Evolutionary conservation across 768 basidiomycete species (phyloP), one percentile per base, ranked within the genome.

Genomic region (Sarcodon sp.): DNA sequence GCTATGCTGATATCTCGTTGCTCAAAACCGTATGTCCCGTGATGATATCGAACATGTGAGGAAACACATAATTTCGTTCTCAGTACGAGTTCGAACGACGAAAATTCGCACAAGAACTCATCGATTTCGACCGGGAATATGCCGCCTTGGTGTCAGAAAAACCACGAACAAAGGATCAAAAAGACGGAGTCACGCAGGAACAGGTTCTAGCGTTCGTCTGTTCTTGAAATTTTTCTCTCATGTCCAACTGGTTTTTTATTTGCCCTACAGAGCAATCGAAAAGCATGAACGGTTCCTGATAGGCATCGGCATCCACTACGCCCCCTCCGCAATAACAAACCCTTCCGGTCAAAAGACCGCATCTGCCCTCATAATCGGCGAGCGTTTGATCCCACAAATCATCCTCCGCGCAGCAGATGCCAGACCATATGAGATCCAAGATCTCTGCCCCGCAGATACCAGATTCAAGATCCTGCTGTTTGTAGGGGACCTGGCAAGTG

Each of bases 41-140:
- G 5, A 10, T 39, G 41, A 4, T 39, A 36, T 43, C 37, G 7
- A 34, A 13, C 7, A 9, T 15, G 16, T 9, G 10, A 33, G 13
- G 13, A 15, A 15, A 4, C 13, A 15, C 16, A 15, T 41, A 5
- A 15, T n/a, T 16, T 4, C 15, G 15, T 37, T 7, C 18, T 1
- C 35, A 75, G 73, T 76, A 75, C 55, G 75, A 76, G 48, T 65
- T 63, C 16, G 77, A 79, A 57, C 69, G 78, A 7, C 66, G 70
- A 38, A 68, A 69, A 54, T 76, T 66, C 53, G 77, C 77, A 0
- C 69, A 72, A 53, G 75, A 76, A 43, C 64, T 79, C 35, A 75
- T 78, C 52, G 57, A 64, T 45, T 76, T 75, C 46, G 76, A 78
- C 58, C 72, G 72, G 54, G 63, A 65, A 49, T 76, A 71, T 53